A percentile compares a stretch with the other conserved stretches of the same genome.
Evolutionary conservation across 768 basidiomycete species (phyloP).

Genomic region (Rhodotorula sphaerocarpa): DNA sequence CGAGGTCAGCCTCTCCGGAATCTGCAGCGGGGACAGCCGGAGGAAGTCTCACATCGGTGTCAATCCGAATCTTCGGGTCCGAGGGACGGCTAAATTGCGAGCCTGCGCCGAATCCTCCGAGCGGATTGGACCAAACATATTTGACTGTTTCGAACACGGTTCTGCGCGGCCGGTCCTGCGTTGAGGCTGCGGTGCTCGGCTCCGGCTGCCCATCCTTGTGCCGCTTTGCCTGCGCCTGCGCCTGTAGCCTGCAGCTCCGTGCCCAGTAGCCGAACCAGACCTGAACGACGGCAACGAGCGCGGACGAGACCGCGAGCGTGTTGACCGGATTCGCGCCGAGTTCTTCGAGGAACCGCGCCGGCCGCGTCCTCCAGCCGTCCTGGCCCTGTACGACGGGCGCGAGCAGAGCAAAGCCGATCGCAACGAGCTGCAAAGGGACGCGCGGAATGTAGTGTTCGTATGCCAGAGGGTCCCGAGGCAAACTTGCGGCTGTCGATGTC

Average conservation of each 20-base stretch:
- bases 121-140: slow-evolving; percentile 3
- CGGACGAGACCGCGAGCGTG: slow-evolving; percentile 15
- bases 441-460: slow-evolving; percentile 26
- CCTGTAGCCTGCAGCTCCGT: neutral
- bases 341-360: slow-evolving; percentile 1
- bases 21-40: no score
- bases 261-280: slow-evolving; percentile 31
- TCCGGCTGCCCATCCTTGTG: neutral
- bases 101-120: slow-evolving; percentile 15
- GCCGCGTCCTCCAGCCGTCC: neutral
- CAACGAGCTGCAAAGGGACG: slow-evolving; percentile 25
- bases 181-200: neutral
- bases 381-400: neutral
- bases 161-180: neutral
- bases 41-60: slow-evolving; percentile 6
- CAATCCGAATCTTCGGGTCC: neutral
- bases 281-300: slow-evolving; percentile 16
- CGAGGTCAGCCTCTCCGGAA: no score
- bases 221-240: neutral
- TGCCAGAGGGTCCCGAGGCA: slow-evolving; percentile 15
- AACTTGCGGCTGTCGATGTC: no score
- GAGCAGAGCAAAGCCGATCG: slow-evolving; percentile 20
- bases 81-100: neutral
- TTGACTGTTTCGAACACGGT: neutral
- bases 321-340: slow-evolving; percentile 22